Evolutionary conservation across 257 asterid species (phyloP), one percentile per base, ranked within the genome.

Genomic region (Solanum gracilifrons): DNA sequence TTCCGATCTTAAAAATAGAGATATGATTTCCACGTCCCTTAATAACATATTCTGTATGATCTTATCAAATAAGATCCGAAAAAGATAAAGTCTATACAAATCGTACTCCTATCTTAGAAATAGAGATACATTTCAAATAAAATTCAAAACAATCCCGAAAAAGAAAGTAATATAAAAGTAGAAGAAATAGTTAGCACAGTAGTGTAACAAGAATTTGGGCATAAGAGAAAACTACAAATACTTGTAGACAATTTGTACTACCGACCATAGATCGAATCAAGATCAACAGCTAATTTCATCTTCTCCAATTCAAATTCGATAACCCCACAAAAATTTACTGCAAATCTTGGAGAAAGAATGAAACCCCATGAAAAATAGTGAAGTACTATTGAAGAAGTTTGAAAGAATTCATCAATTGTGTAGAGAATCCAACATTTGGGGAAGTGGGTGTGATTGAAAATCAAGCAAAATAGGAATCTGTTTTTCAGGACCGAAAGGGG

Each of bases 401-500:
- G 48, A n/a, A 25, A 13, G 20, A 39, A 37, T 8, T 37, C 43
- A 8, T 8, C 3, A 8, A 37, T 9, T 37, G 74, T 66, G 15
- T 5, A 27, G 20, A 69, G 20, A 31, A 69, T 15, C 1, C 12
- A 31, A 69, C 35, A 69, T 68, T 68, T 68, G 31, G 74, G 74
- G 36, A 31, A 29, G 39, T 72, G 33, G 18, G 83, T 76, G 33
- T 25, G 58, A 13, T 33, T 6, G 25, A 43, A 79, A 79, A 0
- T 41, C 7, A 46, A 12, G 41, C 39, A 94, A 94, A 87, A 94
- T 94, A 94, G 98, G 98, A 91, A 94, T 88, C 46, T 96, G 98
- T 79, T 86, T 92, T 76, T 95, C 97, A 51, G 41, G 91, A 89
- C 91, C 92, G 84, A 89, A 90, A 93, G 88, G 91, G 89, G 93